Evolutionary conservation across 2,329 filamentous ascomycete species (phyloP).

Genomic region (Fusarium mangiferae): DNA sequence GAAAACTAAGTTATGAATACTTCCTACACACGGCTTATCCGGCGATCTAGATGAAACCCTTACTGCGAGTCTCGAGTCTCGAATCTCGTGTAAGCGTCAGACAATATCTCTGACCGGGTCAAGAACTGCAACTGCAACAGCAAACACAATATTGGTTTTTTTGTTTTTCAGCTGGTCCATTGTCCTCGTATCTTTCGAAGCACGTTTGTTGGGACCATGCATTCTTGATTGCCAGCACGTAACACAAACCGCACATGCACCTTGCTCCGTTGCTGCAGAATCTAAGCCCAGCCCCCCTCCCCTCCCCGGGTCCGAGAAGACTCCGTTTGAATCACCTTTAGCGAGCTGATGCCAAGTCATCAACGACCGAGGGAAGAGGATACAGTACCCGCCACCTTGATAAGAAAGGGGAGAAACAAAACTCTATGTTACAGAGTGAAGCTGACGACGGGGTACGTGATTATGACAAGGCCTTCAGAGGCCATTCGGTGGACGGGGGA

Average conservation of each 20-base stretch:
- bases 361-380: not conserved
- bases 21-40: slow-evolving; percentile 11
- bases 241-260: slow-evolving; percentile 1
- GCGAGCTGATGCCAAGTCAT: slow-evolving; percentile 17
- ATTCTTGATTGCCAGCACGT: slow-evolving; percentile 2
- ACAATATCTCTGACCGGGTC: not conserved
- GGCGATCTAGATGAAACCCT: not conserved
- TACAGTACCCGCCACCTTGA: slow-evolving; percentile 15
- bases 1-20: slow-evolving; percentile 34
- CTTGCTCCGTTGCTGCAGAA: slow-evolving; percentile 12
- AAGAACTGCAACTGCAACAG: not conserved
- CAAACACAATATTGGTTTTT: not conserved
- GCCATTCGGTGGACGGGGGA: not conserved
- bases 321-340: not conserved
- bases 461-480: not conserved
- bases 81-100: slow-evolving; percentile 7
- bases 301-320: not conserved
- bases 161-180: not conserved
- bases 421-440: not conserved
- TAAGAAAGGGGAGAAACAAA: not conserved
- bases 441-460: not conserved
- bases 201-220: slow-evolving; percentile 4
- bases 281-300: not conserved
- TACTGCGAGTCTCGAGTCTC: not conserved
- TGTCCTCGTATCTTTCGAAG: not conserved